These are phyloP conservation scores for Coemansia sp. DNA, from an alignment of 192 early-diverging fungal genomes.

Conservation along the genomic window DNA sequence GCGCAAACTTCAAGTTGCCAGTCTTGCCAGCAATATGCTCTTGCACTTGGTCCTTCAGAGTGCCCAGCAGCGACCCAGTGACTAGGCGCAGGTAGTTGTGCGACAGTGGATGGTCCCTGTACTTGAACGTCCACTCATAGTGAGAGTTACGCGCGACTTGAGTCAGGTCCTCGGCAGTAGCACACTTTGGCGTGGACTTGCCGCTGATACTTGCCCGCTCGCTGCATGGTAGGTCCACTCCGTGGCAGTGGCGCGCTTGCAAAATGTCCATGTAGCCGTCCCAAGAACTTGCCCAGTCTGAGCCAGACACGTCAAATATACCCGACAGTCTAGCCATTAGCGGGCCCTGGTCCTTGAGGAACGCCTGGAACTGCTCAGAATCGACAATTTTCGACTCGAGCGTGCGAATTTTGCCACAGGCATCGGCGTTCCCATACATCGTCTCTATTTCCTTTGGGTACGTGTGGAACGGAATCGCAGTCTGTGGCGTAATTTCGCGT, in stretches of 20 bases:
- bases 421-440: constrained; percentile 46
- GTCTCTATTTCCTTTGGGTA: constrained; percentile 57
- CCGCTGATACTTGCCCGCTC: not conserved
- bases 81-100: constrained; percentile 32
- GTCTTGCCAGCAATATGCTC: constrained; percentile 30
- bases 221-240: constrained; percentile 29
- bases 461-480: constrained; percentile 49
- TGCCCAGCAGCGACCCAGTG: constrained; percentile 55
- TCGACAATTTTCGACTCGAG: constrained; percentile 10
- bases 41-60: constrained; percentile 44
- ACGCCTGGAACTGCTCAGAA: constrained; percentile 32
- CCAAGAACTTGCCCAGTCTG: constrained; percentile 30
- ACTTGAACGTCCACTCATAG: constrained; percentile 35
- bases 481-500: constrained; percentile 18
- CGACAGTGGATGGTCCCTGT: constrained; percentile 40
- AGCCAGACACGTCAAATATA: constrained; percentile 38
- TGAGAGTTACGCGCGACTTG: constrained; percentile 43
- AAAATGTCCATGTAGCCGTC: constrained; percentile 46
- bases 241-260: constrained; percentile 48
- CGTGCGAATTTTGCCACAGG: constrained; percentile 40
- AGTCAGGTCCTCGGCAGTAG: constrained; percentile 36
- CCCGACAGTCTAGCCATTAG: constrained; percentile 39
- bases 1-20: constrained; percentile 40
- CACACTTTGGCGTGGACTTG: constrained; percentile 25
- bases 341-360: constrained; percentile 38